Conservation (phyloP, 2,329 filamentous ascomycete genomes). For the Trichoderma atroviride region DNA sequence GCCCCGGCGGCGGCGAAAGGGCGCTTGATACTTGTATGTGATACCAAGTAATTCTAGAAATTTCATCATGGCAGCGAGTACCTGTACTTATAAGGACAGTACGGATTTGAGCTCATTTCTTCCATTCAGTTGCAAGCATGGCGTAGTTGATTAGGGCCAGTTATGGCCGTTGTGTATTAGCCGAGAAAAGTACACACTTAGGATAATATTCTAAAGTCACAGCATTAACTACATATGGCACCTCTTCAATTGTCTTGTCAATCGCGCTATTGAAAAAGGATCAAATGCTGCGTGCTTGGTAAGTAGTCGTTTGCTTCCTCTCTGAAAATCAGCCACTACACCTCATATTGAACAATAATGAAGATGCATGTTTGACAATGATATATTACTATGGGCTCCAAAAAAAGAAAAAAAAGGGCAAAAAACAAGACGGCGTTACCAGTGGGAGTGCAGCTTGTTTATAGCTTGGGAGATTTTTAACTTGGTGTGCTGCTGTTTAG, state of each 20-base stretch:
- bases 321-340: not conserved
- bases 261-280: not conserved
- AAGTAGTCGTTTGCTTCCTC: not conserved
- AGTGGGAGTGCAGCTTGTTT: too few species aligned
- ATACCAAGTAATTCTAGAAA: not conserved
- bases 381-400: too few species aligned
- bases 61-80: too few species aligned
- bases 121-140: not conserved
- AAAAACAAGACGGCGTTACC: too few species aligned
- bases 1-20: not conserved
- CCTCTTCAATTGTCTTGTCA: not conserved
- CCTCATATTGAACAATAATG: not conserved
- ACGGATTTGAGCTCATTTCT: not conserved
- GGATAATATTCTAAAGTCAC: not conserved
- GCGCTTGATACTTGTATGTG: not conserved
- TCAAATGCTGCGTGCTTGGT: not conserved
- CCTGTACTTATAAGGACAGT: not conserved
- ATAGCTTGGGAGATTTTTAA: not conserved
- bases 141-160: not conserved
- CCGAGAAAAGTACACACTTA: not conserved
- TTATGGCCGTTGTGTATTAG: not conserved
- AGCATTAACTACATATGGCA: not conserved
- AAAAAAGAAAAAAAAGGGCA: too few species aligned
- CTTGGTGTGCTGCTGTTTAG: not conserved
- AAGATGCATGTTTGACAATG: too few species aligned